Evolutionary conservation across 2,329 filamentous ascomycete genomes (phyloP).

Genomic region (Cladophialophora exuberans): DNA sequence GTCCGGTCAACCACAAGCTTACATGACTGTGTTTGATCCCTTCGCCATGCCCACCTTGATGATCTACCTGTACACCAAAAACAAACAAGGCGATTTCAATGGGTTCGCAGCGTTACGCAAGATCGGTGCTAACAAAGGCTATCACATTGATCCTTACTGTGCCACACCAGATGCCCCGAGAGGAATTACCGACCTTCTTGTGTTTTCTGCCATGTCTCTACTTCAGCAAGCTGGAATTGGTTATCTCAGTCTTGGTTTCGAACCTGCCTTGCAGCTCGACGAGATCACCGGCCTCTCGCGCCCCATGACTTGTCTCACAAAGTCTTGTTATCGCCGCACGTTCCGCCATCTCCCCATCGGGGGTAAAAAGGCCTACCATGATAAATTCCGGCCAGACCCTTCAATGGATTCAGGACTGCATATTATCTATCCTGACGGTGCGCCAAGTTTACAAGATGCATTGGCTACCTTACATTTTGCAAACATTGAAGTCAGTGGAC

Average conservation of each 20-base stretch:
- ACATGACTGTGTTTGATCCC: conserved; percentile 47
- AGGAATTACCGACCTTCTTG: conserved; percentile 45
- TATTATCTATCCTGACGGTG: conserved; percentile 41
- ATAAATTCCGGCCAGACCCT: conserved; percentile 44
- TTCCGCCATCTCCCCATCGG: conserved; percentile 41
- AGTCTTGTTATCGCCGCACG: conserved; percentile 38
- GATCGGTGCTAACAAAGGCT: conserved; percentile 42
- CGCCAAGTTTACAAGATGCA: conserved; percentile 39
- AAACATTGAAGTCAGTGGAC: conserved; percentile 42
- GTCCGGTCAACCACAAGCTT: conserved; percentile 40
- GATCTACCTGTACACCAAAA: conserved; percentile 46
- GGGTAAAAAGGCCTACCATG: conserved; percentile 46
- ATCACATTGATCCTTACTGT: conserved; percentile 48
- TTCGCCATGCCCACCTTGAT: conserved; percentile 44
- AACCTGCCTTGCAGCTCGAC: conserved; percentile 39
- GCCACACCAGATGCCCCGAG: conserved; percentile 40
- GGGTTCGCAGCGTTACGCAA: conserved; percentile 46
- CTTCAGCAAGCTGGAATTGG: conserved; percentile 39
- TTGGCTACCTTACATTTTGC: conserved; percentile 44
- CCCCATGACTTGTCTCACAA: conserved; percentile 36
- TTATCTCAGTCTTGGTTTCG: conserved; percentile 46
- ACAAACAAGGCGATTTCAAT: conserved; percentile 36
- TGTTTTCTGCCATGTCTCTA: conserved; percentile 44
- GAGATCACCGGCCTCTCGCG: conserved; percentile 40
- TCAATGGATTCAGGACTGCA: conserved; percentile 39